Evolutionary conservation across 192 early-diverging fungal genomes (phyloP).

Genomic region (Coemansia sp.): DNA sequence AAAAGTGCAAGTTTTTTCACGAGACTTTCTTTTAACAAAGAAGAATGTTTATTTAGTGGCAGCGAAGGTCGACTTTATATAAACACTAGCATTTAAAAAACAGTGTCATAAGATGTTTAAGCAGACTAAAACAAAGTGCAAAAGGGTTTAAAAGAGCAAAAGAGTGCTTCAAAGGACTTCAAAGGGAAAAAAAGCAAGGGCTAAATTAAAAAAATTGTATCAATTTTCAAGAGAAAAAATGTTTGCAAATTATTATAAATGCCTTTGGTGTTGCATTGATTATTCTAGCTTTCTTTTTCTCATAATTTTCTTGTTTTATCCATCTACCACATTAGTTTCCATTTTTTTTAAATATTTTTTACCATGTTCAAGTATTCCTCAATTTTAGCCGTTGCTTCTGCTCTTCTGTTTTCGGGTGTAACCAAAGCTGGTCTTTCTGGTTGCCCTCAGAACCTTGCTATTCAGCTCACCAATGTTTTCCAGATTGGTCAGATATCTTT

Average conservation of each 20-base stretch:
- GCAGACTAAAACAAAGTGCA: too few relatives aligned
- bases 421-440: conserved; percentile 7
- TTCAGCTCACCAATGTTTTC: conserved; percentile 13
- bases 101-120: neutral
- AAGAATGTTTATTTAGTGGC: neutral
- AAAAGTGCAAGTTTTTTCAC: too few relatives aligned
- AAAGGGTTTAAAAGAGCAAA: too few relatives aligned
- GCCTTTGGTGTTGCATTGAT: neutral
- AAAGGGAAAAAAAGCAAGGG: too few relatives aligned
- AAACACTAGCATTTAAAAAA: neutral
- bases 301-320: neutral
- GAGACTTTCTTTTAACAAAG: neutral
- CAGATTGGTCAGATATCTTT: conserved; percentile 11
- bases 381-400: neutral
- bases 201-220: neutral
- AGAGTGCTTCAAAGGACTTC: too few relatives aligned
- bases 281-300: neutral
- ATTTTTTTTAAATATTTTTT: neutral
- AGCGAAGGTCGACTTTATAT: neutral
- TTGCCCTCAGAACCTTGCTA: conserved; percentile 8
- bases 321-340: neutral
- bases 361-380: conserved; percentile 4
- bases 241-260: neutral
- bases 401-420: conserved; percentile 1
- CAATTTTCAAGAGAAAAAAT: neutral